A percentile compares a stretch with the other conserved stretches of the same genome.
phyloP scores from a whole-genome alignment of 495 filamentous ascomycete genomes.

The Penicillium silybi region DNA sequence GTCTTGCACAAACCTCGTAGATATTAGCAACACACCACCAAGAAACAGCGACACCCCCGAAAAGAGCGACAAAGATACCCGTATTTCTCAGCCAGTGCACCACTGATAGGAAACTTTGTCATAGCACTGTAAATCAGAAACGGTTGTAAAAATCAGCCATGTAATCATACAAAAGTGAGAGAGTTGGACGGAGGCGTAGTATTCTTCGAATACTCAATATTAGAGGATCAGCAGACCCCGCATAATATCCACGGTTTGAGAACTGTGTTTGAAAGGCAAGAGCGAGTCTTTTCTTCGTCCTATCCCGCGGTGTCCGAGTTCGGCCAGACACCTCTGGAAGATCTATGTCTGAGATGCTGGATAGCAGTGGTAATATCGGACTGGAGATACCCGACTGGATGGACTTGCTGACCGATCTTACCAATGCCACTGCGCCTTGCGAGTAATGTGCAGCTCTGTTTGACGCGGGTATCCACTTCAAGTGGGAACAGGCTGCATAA shows the following conservation, averaged over 20 bases:
- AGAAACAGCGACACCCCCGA: constrained; percentile 30
- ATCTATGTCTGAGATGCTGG: constrained; percentile 35
- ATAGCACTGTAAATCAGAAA: constrained; percentile 26
- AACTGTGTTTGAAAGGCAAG: too few species aligned
- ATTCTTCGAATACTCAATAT: constrained; percentile 60
- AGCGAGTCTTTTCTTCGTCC: not conserved
- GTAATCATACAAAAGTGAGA: constrained; percentile 32
- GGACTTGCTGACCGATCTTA: constrained; percentile 32
- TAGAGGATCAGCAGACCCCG: too few species aligned
- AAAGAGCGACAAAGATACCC: constrained; percentile 37
- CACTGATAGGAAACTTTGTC: constrained; percentile 35
- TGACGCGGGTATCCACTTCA: too few species aligned
- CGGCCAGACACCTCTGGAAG: constrained; percentile 21
- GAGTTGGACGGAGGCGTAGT: constrained; percentile 54
- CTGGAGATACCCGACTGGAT: constrained; percentile 30
- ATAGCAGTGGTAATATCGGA: constrained; percentile 22
- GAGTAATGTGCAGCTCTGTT: constrained; percentile 2
- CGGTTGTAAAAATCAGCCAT: not conserved
- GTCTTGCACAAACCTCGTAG: constrained; percentile 24
- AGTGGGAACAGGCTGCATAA: too few species aligned
- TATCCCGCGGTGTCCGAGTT: not conserved
- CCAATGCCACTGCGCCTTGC: constrained; percentile 13
- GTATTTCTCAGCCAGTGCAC: constrained; percentile 27
- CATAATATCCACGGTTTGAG: too few species aligned
- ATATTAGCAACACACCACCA: constrained; percentile 24